phyloP scores from a whole-genome alignment of 78 protist species.

The Polysphondylium violaceum region DNA sequence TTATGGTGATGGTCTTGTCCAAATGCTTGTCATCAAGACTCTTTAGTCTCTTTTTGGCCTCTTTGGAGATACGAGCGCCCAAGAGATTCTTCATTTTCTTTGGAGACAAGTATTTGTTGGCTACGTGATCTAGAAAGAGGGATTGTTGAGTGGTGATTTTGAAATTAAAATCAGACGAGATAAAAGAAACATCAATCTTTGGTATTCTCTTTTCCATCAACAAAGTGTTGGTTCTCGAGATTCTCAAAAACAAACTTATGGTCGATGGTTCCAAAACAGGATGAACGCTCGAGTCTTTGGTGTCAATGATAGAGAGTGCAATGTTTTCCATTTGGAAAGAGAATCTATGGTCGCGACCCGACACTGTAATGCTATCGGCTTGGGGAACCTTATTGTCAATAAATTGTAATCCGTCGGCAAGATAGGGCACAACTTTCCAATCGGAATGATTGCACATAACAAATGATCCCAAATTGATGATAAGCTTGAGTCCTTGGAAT shows the following conservation, averaged over 20 bases:
- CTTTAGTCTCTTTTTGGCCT: slow-evolving; percentile 51
- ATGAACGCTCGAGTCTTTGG: not conserved
- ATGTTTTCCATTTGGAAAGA: slow-evolving; percentile 71
- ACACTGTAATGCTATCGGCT: not conserved
- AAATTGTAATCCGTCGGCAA: slow-evolving; percentile 53
- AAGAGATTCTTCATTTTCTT: slow-evolving; percentile 43
- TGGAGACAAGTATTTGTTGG: slow-evolving; percentile 66
- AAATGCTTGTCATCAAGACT: slow-evolving; percentile 23
- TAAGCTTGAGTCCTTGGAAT: slow-evolving; percentile 17
- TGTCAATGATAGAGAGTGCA: slow-evolving; percentile 2
- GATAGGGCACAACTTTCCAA: slow-evolving; percentile 63
- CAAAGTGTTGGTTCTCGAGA: slow-evolving; percentile 1
- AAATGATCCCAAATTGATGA: slow-evolving; percentile 25
- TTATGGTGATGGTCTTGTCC: slow-evolving; percentile 67
- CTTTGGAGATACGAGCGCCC: slow-evolving; percentile 28
- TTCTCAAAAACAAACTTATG: slow-evolving; percentile 35
- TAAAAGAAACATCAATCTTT: slow-evolving; percentile 59
- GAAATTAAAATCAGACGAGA: slow-evolving; percentile 51
- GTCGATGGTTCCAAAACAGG: slow-evolving; percentile 35
- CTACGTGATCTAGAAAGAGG: slow-evolving; percentile 35
- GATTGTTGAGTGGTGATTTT: slow-evolving; percentile 57
- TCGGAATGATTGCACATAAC: slow-evolving; percentile 67
- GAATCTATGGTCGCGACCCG: slow-evolving; percentile 69
- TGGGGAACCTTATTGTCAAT: not conserved
- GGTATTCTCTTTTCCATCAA: slow-evolving; percentile 59